Base-by-base conservation (phyloP, 116 monocot genomes). In the Dioscorea cayenensis region DNA sequence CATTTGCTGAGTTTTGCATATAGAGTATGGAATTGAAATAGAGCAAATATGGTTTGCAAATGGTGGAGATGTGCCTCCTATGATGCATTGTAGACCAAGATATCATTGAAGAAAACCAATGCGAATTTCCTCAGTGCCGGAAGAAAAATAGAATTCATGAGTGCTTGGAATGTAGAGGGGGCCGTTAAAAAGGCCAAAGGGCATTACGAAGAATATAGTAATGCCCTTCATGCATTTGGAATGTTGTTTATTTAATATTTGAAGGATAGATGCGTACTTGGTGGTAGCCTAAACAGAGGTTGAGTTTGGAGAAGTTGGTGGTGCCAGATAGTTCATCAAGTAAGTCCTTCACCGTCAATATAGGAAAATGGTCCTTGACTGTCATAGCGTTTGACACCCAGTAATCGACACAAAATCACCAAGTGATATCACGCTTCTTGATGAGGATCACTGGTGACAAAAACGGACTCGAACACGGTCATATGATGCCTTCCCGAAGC, bases 401-500 rank as follows among this genome's bases (percentile, higher is more conserved):
- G 19, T 74, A 74, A 20, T 74, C 74, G 3, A 74, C 51, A 32
- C 66, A 74, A 3, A 74, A 66, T 28, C 49, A 5, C 49, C 65
- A 74, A 28, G 65, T 28, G 14, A n/a, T 65, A 66, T 65, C 74
- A 2, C 51, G 49, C 49, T 74, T 74, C 49, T 74, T 74, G 7
- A 38, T 0, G 0, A 38, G 38, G 0, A 38, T 5, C 38, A 38
- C 38, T 9, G 38, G 38, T 0, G 74, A 74, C 3, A 49, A 74
- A 67, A 59, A 75, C 7, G 66, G 59, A 8, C 58, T 36, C 12
- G 20, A 10, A 38, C 66, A 67, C 3, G 14, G 36, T 29, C 23
- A 49, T 18, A 67, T 67, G 36, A 60, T 58, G 0, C 58, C 50
- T 0, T 14, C 5, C 0, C 55, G 2, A 11, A 75, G 17, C 58